These are phyloP conservation scores for Aspergillus bridgeri DNA, from an alignment of 495 filamentous ascomycete species.

Conservation along the genomic window DNA sequence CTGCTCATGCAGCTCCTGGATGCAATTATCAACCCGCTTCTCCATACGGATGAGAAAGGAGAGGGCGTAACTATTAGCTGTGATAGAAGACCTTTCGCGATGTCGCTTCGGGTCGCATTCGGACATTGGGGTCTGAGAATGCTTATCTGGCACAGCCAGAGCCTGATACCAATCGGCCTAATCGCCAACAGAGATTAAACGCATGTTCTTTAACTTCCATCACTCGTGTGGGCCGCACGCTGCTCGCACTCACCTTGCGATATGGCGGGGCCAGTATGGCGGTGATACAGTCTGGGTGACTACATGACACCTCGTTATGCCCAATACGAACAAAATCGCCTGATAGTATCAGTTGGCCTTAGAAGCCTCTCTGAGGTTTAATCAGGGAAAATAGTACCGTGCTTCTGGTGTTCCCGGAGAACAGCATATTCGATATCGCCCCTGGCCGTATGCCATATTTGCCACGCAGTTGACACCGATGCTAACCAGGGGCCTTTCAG, in stretches of 20 bases:
- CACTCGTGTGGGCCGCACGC: no score
- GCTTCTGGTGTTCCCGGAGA: conserved; percentile 37
- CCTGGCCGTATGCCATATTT: conserved; percentile 32
- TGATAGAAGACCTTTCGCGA: conserved; percentile 29
- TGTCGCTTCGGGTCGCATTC: conserved; percentile 35
- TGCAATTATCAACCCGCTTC: conserved; percentile 31
- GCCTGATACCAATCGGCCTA: conserved; percentile 28
- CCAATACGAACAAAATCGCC: conserved; percentile 47
- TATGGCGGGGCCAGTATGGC: conserved; percentile 28
- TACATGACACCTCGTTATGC: conserved; percentile 47
- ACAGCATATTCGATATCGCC: conserved; percentile 37
- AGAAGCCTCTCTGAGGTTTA: no score
- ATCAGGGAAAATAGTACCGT: no score
- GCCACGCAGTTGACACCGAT: conserved; percentile 41
- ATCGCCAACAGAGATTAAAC: no score
- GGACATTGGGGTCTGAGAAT: conserved; percentile 43
- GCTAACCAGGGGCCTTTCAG: conserved; percentile 42
- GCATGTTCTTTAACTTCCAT: no score
- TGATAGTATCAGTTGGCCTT: no score
- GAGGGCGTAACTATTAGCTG: conserved; percentile 36
- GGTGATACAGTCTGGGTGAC: conserved; percentile 42
- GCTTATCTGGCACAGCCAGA: conserved; percentile 37
- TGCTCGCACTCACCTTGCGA: conserved; percentile 27
- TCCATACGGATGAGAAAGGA: conserved; percentile 41
- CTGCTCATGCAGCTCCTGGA: conserved; percentile 28